Conservation (phyloP, 2,329 filamentous ascomycete genomes). For the Fusarium musae region DNA sequence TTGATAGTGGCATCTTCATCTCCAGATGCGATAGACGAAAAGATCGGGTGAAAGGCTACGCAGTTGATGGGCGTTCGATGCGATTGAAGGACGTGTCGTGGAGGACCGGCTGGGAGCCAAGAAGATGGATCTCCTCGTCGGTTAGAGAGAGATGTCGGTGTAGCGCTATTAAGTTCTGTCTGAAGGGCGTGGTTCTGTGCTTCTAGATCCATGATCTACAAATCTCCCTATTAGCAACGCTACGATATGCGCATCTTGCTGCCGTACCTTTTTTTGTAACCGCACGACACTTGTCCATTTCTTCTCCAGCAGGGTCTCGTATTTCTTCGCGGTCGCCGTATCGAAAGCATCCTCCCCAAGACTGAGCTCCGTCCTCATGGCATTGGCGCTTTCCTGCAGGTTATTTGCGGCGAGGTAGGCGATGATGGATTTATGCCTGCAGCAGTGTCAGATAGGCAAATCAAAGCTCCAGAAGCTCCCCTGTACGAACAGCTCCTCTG, state of each 20-base stretch:
- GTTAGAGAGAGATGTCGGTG: constrained; percentile 77
- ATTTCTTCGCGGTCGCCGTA: constrained; percentile 87
- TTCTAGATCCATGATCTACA: constrained; percentile 92
- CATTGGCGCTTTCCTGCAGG: constrained; percentile 70
- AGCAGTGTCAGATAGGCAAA: constrained; percentile 32
- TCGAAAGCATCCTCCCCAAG: constrained; percentile 79
- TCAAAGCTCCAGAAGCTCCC: constrained; percentile 28
- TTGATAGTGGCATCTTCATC: constrained; percentile 96
- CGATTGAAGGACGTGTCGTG: constrained; percentile 84
- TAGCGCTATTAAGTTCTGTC: constrained; percentile 84
- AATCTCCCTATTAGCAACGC: constrained; percentile 9
- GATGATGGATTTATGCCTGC: constrained; percentile 91
- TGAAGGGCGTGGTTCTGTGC: constrained; percentile 78
- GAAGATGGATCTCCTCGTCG: constrained; percentile 74
- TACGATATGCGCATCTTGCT: constrained; percentile 3
- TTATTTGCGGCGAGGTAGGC: constrained; percentile 84
- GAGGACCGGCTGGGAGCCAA: constrained; percentile 87
- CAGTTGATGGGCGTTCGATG: constrained; percentile 78
- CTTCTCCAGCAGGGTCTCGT: constrained; percentile 93
- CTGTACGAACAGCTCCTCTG: constrained; percentile 82
- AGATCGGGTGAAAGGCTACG: constrained; percentile 91
- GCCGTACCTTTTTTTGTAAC: constrained; percentile 89
- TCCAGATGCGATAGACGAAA: constrained; percentile 88
- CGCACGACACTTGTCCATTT: constrained; percentile 98
- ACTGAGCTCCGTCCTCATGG: constrained; percentile 74